A percentile compares a stretch with the other conserved stretches of the same genome.
Conservation (phyloP, 192 early-diverging fungal genomes). For the Rhizophagus prolifer region DNA sequence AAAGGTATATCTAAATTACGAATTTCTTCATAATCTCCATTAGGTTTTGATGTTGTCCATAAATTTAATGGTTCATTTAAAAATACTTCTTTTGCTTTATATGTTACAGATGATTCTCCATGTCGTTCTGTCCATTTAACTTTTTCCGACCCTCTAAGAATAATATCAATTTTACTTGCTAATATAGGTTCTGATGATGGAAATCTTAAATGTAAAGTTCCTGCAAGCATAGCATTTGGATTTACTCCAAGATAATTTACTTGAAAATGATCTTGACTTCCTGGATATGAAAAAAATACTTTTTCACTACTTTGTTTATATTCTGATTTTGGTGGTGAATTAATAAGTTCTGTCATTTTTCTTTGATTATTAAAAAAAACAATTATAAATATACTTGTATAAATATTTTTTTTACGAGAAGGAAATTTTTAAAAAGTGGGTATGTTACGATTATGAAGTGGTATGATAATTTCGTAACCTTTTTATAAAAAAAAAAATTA, state of each 20-base stretch:
- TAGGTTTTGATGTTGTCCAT: background rate
- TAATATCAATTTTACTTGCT: background rate
- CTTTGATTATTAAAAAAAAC: too few species aligned
- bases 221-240: background rate
- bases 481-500: too few species aligned
- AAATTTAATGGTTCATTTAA: background rate
- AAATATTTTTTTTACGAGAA: too few species aligned
- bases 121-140: background rate
- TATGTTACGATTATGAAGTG: too few species aligned
- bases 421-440: too few species aligned
- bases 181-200: background rate
- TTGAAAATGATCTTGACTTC: background rate
- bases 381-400: too few species aligned
- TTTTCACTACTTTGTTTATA: background rate
- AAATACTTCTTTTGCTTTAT: background rate
- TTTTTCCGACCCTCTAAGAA: background rate
- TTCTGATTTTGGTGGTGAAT: background rate
- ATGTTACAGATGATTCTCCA: background rate
- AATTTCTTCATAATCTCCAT: background rate
- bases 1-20: background rate
- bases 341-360: background rate
- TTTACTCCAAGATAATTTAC: background rate
- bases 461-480: too few species aligned
- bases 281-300: background rate
- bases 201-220: too few species aligned